Evolutionary conservation across 495 filamentous ascomycete genomes (phyloP).

Genomic region (Xylaria telfairii): DNA sequence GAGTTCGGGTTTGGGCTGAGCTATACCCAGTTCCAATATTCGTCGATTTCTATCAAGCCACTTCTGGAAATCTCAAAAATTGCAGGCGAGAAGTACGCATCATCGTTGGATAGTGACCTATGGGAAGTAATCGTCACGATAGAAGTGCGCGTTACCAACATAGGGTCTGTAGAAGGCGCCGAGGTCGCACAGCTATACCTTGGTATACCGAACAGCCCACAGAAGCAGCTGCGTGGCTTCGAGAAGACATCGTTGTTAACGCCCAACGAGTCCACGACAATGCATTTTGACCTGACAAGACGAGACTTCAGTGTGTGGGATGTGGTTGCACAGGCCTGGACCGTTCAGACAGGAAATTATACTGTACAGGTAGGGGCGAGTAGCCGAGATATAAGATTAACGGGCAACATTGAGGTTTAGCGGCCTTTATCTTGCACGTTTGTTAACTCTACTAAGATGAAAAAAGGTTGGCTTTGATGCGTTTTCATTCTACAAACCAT

Average conservation of each 20-base stretch:
- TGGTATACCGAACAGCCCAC: constrained; percentile 59
- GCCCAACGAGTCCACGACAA: constrained; percentile 56
- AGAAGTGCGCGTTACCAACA: constrained; percentile 68
- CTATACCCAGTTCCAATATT: constrained; percentile 69
- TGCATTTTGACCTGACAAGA: constrained; percentile 73
- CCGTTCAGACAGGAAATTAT: constrained; percentile 60
- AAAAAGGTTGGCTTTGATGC: not conserved
- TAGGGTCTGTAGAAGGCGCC: constrained; percentile 64
- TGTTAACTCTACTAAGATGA: not conserved
- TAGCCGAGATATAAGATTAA: constrained; percentile 53
- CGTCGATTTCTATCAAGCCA: constrained; percentile 46
- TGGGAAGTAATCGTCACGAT: constrained; percentile 67
- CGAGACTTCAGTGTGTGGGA: constrained; percentile 76
- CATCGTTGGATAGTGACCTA: constrained; percentile 62
- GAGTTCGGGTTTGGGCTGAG: constrained; percentile 76
- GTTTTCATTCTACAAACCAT: not conserved
- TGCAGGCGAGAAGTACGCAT: constrained; percentile 55
- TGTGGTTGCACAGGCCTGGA: constrained; percentile 80
- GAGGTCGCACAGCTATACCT: constrained; percentile 82
- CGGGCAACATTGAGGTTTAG: constrained; percentile 34
- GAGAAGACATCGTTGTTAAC: constrained; percentile 68
- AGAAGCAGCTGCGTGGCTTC: constrained; percentile 74
- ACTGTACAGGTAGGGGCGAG: constrained; percentile 53
- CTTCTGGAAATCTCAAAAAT: constrained; percentile 31
- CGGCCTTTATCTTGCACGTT: not conserved